Conservation (phyloP, 169 alveolate species). For the Perkinsus marinus region DNA sequence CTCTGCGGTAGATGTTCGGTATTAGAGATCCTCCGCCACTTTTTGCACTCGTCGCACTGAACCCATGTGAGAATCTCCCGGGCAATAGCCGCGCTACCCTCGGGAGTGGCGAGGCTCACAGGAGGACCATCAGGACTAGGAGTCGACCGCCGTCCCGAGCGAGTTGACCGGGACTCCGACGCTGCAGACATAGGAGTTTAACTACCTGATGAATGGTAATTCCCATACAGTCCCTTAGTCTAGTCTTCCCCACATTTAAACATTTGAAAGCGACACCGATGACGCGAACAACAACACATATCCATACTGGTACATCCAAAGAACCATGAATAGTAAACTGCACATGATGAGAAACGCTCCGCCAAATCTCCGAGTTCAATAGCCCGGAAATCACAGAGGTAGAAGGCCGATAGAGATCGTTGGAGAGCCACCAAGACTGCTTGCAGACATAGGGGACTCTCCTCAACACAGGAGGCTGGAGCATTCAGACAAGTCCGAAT, state of each 20-base stretch:
- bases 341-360: not conserved
- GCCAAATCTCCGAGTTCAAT: not conserved
- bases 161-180: not conserved
- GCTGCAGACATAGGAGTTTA: not conserved
- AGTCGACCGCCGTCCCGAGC: not conserved
- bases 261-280: not conserved
- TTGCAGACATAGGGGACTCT: not conserved
- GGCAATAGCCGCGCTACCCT: not conserved
- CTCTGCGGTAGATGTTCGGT: not conserved
- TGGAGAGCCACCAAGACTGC: not conserved
- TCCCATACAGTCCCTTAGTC: too few relatives aligned
- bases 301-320: not conserved
- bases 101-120: not conserved
- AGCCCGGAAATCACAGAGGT: not conserved
- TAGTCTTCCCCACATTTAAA: not conserved
- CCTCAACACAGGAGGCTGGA: not conserved
- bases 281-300: not conserved
- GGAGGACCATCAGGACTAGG: not conserved
- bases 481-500: not conserved
- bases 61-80: not conserved
- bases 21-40: not conserved
- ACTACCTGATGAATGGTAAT: too few relatives aligned
- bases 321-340: not conserved
- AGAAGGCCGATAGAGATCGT: not conserved
- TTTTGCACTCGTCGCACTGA: not conserved